Evolutionary conservation across 2,329 filamentous ascomycete species (phyloP).

Genomic region (Apiospora pterosperma): DNA sequence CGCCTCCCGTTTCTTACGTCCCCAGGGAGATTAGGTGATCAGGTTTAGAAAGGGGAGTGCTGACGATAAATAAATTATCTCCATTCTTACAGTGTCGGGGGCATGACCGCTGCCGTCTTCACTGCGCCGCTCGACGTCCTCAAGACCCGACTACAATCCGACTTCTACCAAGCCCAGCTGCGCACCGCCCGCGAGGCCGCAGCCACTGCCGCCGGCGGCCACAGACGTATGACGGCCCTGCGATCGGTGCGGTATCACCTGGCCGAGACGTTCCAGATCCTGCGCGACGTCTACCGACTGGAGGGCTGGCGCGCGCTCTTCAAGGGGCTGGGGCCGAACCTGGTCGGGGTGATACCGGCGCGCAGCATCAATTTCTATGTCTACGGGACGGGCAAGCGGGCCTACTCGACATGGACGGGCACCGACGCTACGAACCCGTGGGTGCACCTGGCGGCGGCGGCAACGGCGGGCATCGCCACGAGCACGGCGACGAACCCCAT

Average conservation of each 20-base stretch:
- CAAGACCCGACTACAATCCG: conserved; percentile 89
- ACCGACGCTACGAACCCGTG: conserved; percentile 64
- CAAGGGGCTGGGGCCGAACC: conserved; percentile 87
- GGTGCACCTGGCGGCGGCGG: conserved; percentile 76
- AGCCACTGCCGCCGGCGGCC: conserved; percentile 22
- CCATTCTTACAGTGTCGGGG: conserved; percentile 61
- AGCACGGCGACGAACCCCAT: conserved; percentile 93
- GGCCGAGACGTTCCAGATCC: conserved; percentile 80
- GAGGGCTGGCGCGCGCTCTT: conserved; percentile 88
- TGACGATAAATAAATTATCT: background rate
- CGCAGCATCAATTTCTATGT: conserved; percentile 91
- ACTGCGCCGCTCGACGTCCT: conserved; percentile 92
- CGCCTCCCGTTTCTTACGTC: background rate
- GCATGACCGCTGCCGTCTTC: conserved; percentile 89
- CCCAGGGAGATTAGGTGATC: background rate
- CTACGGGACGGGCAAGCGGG: conserved; percentile 85
- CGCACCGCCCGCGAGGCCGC: conserved; percentile 61
- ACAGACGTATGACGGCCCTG: conserved; percentile 58
- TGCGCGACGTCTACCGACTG: conserved; percentile 72
- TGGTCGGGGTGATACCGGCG: conserved; percentile 85
- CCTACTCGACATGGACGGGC: conserved; percentile 75
- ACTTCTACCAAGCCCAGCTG: conserved; percentile 88
- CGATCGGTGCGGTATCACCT: conserved; percentile 72
- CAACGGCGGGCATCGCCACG: conserved; percentile 77
- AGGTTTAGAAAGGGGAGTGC: background rate